Base-by-base conservation (phyloP, 176 grass and related monocot genomes). In the Oryza coarctata region DNA sequence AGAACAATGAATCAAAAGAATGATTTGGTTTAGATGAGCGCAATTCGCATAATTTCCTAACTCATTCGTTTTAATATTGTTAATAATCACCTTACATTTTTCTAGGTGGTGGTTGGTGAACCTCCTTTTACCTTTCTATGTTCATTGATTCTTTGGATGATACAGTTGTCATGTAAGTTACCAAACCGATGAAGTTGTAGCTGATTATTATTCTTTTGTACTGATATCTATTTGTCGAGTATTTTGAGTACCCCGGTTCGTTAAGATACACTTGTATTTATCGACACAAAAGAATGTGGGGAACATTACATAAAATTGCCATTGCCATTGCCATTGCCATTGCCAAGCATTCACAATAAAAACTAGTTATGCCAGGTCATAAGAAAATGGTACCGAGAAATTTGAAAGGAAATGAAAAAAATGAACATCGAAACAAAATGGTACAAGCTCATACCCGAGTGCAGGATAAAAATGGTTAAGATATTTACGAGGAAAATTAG, bases 41-140 rank as follows among this genome's bases (percentile, higher is more conserved):
- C 36, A 78, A 79, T 76, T 17, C 7, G 62, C 89, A 73, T 85
- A 29, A 58, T 76, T 89, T 67, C 65, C 77, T 82, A 78, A 87
- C 90, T 94, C 60, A 75, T 85, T 85, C 70, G 76, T 89, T 90
- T 84, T 84, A 77, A 63, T 89, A n/a, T 66, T 82, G 87, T 86
- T 77, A 78, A 84, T 84, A 81, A 89, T 81, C 84, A 82, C 63
- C 81, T 47, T 76, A 69, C 84, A 58, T 65, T 89, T 90, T 70
- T 85, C 81, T 80, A 76, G 89, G 80, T 64, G 33, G 49, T 55
- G 50, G 20, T 55, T 55, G 50, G 73, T 81, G 66, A 64, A 58
- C 76, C 73, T 88, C 28, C 38, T 34, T 83, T 79, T 86, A 68
- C 73, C 63, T 60, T 30, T 75, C 9, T 17, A 52, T 84, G 87